A percentile compares a stretch with the other conserved stretches of the same genome.
Evolutionary conservation across 768 basidiomycete genomes (phyloP).

Genomic region (Boletellus emodensis): DNA sequence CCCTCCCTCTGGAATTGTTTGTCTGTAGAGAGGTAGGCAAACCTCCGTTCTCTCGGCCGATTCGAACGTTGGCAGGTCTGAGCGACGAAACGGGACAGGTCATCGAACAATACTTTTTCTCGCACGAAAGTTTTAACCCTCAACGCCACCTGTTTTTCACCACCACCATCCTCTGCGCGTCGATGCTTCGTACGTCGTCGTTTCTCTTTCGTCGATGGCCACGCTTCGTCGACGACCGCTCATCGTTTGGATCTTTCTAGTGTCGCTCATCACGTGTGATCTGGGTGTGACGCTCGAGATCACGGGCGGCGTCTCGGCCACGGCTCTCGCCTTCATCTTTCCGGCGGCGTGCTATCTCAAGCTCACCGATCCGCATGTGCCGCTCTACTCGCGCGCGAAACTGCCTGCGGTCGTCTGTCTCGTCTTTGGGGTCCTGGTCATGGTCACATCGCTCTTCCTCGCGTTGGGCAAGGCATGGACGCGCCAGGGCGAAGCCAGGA

Average conservation of each 20-base stretch:
- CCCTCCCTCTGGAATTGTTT: conserved; percentile 91
- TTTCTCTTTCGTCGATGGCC: background rate
- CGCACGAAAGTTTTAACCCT: conserved; percentile 75
- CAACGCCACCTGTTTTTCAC: conserved; percentile 91
- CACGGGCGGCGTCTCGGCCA: conserved; percentile 93
- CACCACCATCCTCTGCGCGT: conserved; percentile 70
- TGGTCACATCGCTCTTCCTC: conserved; percentile 72
- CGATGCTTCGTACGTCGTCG: conserved; percentile 75
- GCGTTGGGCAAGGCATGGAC: conserved; percentile 80
- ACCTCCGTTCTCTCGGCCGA: background rate
- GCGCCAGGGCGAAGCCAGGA: conserved; percentile 63
- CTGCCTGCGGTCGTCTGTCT: conserved; percentile 73
- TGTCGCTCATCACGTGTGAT: conserved; percentile 91
- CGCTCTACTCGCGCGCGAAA: conserved; percentile 69
- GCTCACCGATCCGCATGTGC: conserved; percentile 50
- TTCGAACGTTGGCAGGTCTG: background rate
- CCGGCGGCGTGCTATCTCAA: conserved; percentile 84
- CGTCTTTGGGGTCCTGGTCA: conserved; percentile 69
- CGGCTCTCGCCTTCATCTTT: conserved; percentile 90
- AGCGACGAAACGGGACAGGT: conserved; percentile 48
- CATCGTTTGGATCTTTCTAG: conserved; percentile 42
- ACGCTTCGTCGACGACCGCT: too few relatives aligned
- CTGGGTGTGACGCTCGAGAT: conserved; percentile 98
- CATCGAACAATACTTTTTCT: conserved; percentile 94
- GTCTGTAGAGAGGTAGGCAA: conserved; percentile 86